Percentiles rank a stretch among this genome's conserved stretches.
phyloP scores from a whole-genome alignment of 176 grass and related monocot species.

The Ensete ventricosum region DNA sequence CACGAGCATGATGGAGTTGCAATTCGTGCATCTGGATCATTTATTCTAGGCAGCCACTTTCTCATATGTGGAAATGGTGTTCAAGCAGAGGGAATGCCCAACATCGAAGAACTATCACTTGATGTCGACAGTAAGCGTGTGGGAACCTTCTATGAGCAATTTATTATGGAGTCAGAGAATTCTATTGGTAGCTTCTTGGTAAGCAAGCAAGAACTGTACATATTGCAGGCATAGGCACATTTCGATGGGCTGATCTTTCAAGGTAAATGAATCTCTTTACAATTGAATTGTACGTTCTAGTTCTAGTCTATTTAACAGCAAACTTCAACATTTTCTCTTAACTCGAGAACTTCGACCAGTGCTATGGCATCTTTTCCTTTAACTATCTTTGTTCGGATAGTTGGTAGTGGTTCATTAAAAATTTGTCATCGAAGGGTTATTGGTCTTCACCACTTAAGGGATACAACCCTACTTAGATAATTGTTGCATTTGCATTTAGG shows the following conservation, averaged over 20 bases:
- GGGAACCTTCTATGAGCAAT: slow-evolving; percentile 69
- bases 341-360: no score
- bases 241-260: background rate
- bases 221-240: slow-evolving; percentile 33
- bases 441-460: no score
- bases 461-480: no score
- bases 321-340: no score
- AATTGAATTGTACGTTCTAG: background rate
- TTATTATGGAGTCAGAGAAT: slow-evolving; percentile 58
- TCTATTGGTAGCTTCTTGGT: slow-evolving; percentile 58
- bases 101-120: slow-evolving; percentile 45
- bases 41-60: slow-evolving; percentile 74
- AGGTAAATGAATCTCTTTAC: background rate
- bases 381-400: no score
- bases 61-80: slow-evolving; percentile 69
- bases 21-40: slow-evolving; percentile 70
- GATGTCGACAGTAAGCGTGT: slow-evolving; percentile 61
- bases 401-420: no score
- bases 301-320: no score
- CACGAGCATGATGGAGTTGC: slow-evolving; percentile 44
- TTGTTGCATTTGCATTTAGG: no score
- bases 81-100: slow-evolving; percentile 83
- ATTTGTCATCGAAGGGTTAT: no score
- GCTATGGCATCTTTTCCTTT: no score
- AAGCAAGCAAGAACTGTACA: slow-evolving; percentile 75